Percentiles rank a stretch among this genome's conserved stretches.
phyloP scores from a whole-genome alignment of 257 asterid genomes.

The Leonotis leonurus region DNA sequence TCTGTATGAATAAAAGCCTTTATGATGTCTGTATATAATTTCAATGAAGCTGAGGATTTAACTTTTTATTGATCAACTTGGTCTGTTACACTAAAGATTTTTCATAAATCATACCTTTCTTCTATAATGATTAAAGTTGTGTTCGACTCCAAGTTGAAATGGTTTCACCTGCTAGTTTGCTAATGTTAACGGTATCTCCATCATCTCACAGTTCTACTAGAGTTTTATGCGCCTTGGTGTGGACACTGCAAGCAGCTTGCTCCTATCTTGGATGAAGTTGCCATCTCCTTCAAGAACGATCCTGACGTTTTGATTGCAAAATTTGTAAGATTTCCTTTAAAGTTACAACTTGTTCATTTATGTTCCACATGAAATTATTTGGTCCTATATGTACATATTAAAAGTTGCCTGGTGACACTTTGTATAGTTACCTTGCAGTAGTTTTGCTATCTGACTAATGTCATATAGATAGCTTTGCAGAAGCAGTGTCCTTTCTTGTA shows the following conservation, averaged over 20 bases:
- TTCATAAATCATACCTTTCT: too few species aligned
- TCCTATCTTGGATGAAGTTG: conserved; percentile 83
- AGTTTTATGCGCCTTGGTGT: conserved; percentile 88
- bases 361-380: neutral
- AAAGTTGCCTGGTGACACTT: too few species aligned
- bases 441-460: too few species aligned
- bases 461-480: too few species aligned
- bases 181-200: neutral
- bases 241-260: conserved; percentile 81
- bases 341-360: neutral
- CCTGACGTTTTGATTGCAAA: conserved; percentile 63
- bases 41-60: neutral
- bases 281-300: conserved; percentile 47
- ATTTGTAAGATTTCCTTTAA: conserved; percentile 41
- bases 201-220: conserved; percentile 46
- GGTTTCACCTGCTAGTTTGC: too few species aligned
- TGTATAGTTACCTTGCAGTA: too few species aligned
- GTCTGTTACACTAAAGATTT: too few species aligned
- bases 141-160: too few species aligned
- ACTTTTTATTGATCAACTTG: neutral
- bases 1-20: too few species aligned
- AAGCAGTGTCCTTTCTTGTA: too few species aligned
- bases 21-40: neutral
- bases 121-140: too few species aligned
- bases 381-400: too few species aligned